These are phyloP conservation scores for Cadophora gregata DNA, from an alignment of 2,329 filamentous ascomycete genomes.

Conservation along the genomic window DNA sequence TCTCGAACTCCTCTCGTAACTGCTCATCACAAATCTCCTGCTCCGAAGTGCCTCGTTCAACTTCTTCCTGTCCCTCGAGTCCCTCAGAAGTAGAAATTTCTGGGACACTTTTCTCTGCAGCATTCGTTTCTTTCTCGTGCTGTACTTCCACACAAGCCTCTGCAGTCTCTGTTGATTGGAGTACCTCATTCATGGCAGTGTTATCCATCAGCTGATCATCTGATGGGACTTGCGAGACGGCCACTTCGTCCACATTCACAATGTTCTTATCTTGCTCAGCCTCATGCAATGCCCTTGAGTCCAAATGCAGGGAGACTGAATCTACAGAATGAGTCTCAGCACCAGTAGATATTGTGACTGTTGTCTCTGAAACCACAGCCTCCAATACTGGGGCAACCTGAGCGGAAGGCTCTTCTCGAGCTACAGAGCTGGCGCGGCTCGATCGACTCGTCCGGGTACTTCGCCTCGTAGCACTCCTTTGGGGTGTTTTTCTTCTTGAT, in stretches of 20 bases:
- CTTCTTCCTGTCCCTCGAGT: background rate
- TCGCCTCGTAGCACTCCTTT: constrained; percentile 22
- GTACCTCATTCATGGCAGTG: background rate
- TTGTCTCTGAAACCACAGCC: background rate
- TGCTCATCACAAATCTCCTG: constrained; percentile 10
- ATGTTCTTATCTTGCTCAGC: background rate
- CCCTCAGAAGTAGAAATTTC: background rate
- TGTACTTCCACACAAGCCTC: background rate
- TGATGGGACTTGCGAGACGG: too few relatives aligned
- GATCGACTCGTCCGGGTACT: constrained; percentile 28
- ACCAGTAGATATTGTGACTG: too few relatives aligned
- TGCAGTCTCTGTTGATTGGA: background rate
- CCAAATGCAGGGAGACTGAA: background rate
- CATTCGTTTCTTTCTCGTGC: background rate
- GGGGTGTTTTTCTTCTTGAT: constrained; percentile 21
- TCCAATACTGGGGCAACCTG: background rate
- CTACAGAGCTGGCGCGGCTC: constrained; percentile 25
- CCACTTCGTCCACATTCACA: background rate
- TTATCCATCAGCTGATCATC: background rate
- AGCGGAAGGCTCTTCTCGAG: constrained; percentile 10
- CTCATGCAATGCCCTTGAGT: background rate
- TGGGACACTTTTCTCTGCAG: background rate
- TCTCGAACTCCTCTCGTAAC: background rate
- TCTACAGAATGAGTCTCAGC: background rate
- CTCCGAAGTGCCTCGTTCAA: background rate